Base-by-base conservation (phyloP, 208 protist species). In the Naegleria fowleri region DNA sequence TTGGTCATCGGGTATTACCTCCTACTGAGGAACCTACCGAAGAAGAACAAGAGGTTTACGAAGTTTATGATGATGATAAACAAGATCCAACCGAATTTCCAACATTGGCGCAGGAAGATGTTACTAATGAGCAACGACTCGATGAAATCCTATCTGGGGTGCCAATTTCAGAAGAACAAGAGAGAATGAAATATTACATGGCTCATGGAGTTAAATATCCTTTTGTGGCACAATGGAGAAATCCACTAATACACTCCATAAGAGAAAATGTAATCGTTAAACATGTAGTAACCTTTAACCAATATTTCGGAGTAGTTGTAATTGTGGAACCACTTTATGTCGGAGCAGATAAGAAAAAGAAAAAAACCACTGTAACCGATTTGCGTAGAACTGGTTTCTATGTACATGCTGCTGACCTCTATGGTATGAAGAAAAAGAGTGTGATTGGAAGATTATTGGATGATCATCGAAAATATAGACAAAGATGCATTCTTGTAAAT, bases 181-280 rank as follows among this genome's bases (percentile, higher is more conserved):
- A n/a, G 9, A 11, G 22, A 13, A 83, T 83, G 19, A 40, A 83
- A 40, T n/a, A 83, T 39, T 83, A 83, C 29, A 13, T 67, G 55
- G 19, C 11, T 22, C 55, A 67, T 67, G 55, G 55, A 67, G 55
- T 39, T 83, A n/a, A 83, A 83, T 40, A 83, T 87, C 83, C 83
- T 9, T 41, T 87, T 51, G 83, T 87, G 13, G 83, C 83, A 7
- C 83, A 87, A 36, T 87, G 83, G 83, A 87, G 83, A 51, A 87
- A 87, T 51, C 40, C 83, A 48, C 5, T 87, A 25, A 25, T 87
- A 29, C 33, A 22, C 5, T 52, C 83, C 0, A 51, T 87, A 16
- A 51, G 33, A 51, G 83, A 87, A 51, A 87, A 87, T 87, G 83
- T 87, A 5, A 87, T 87, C 29, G 41, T 87, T 5, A 87, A 87